Percentiles rank a stretch among this genome's conserved stretches.
Evolutionary conservation across 495 filamentous ascomycete species (phyloP).

Genomic region (Aspergillus steynii): DNA sequence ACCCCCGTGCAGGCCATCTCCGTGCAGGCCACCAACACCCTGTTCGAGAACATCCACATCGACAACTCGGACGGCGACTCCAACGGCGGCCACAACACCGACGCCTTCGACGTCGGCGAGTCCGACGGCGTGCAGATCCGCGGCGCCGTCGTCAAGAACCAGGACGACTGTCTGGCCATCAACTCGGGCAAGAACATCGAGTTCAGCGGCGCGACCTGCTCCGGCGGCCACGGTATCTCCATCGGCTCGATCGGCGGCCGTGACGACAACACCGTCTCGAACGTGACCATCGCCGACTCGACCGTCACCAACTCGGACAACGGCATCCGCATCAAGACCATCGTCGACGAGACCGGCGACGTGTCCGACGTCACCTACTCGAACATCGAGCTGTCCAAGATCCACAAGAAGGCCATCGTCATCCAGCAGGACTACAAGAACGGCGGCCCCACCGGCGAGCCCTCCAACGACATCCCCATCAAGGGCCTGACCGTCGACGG

Average conservation of each 20-base stretch:
- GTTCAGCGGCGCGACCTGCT: conserved; percentile 55
- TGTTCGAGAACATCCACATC: conserved; percentile 53
- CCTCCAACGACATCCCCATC: conserved; percentile 63
- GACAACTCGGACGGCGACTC: conserved; percentile 60
- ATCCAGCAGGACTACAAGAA: conserved; percentile 72
- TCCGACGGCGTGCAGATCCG: conserved; percentile 52
- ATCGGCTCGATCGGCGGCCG: conserved; percentile 70
- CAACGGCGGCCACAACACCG: conserved; percentile 61
- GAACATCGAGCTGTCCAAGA: conserved; percentile 57
- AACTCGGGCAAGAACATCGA: conserved; percentile 61
- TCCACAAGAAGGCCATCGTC: conserved; percentile 63
- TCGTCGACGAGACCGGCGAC: conserved; percentile 54
- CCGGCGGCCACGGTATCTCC: conserved; percentile 66
- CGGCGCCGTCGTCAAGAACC: conserved; percentile 57
- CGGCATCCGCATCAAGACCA: conserved; percentile 66
- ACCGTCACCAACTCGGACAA: conserved; percentile 56
- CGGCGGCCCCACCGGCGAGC: conserved; percentile 58
- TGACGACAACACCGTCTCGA: conserved; percentile 58
- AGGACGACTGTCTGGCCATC: conserved; percentile 66
- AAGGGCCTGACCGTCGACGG: conserved; percentile 54
- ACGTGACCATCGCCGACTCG: conserved; percentile 54
- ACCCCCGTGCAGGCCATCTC: conserved; percentile 63
- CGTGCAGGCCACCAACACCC: conserved; percentile 54
- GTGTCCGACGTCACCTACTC: conserved; percentile 60
- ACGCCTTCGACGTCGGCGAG: conserved; percentile 63